Evolutionary conservation across 768 basidiomycete species (phyloP), one percentile per base, ranked within the genome.

Genomic region (Lactifluus rugatus): DNA sequence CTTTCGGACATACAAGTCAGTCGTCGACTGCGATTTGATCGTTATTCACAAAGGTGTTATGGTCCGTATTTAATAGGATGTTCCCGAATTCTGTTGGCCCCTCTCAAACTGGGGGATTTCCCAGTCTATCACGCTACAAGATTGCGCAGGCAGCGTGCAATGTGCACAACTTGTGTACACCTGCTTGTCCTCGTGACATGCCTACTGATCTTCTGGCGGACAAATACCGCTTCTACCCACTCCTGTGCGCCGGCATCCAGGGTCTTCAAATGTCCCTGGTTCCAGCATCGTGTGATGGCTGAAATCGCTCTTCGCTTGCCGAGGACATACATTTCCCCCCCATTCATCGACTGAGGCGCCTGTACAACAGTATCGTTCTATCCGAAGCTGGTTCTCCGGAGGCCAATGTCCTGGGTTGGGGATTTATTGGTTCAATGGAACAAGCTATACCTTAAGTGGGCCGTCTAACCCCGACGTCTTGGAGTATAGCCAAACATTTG

Each of bases 391-490:
- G 42, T 34, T n/a, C 31, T 34, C 21, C 49, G 47, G 23, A 21
- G 25, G 59, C 59, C 59, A 55, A 47, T 45, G 36, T 37, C 59
- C 59, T 52, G 59, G 59, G 7, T 16, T 26, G 17, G 13, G 54
- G 48, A 23, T 41, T 31, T 26, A 23, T 51, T 36, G 49, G 49
- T 28, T 23, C 34, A 32, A 47, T 48, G 23, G 48, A 39, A 46
- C 54, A 51, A 60, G 23, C 54, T 52, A 60, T 56, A n/a, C 59
- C 54, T 47, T 41, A 51, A 58, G 50, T 47, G 21, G 54, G 19
- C 28, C 54, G 56, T 39, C n/a, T 46, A 39, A 25, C 37, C 21
- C 57, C 57, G 52, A 53, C 42, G 21, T 39, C 28, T 48, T 52
- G 50, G 50, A 48, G 21, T 14, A 34, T 13, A 45, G 47, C 52